Percentiles rank a stretch among this genome's conserved stretches.
phyloP scores from a whole-genome alignment of 345 rosid genomes.

The Lepidium aucheri region DNA sequence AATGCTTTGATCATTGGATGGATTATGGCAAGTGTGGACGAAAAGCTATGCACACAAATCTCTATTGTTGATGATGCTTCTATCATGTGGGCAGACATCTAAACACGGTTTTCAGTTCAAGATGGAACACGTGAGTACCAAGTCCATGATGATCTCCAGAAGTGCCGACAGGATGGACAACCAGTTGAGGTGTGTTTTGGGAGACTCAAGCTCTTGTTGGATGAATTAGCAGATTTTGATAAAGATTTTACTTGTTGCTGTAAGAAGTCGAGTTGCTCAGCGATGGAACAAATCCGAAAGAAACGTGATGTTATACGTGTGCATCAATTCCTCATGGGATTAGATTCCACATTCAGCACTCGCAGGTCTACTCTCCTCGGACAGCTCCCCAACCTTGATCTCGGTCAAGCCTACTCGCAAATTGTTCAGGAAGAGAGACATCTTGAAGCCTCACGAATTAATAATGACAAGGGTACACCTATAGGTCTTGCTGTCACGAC shows the following conservation, averaged over 20 bases:
- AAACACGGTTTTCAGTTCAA: accelerated
- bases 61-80: no score
- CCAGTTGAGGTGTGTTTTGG: no score
- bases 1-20: neutral
- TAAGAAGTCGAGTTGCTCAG: neutral
- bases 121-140: neutral
- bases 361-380: no score
- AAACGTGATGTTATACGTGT: neutral
- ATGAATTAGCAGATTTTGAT: neutral
- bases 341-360: neutral
- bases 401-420: neutral
- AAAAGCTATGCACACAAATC: neutral
- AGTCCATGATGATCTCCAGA: neutral
- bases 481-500: no score
- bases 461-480: no score
- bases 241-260: neutral
- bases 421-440: neutral
- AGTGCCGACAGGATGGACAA: no score
- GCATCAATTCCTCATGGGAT: neutral
- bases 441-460: neutral
- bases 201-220: neutral
- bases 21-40: neutral
- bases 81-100: no score
- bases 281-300: neutral
- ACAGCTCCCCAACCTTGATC: neutral